phyloP scores from a whole-genome alignment of 1,284 basidiomycete genomes.

The Ceratobasidium sp. region DNA sequence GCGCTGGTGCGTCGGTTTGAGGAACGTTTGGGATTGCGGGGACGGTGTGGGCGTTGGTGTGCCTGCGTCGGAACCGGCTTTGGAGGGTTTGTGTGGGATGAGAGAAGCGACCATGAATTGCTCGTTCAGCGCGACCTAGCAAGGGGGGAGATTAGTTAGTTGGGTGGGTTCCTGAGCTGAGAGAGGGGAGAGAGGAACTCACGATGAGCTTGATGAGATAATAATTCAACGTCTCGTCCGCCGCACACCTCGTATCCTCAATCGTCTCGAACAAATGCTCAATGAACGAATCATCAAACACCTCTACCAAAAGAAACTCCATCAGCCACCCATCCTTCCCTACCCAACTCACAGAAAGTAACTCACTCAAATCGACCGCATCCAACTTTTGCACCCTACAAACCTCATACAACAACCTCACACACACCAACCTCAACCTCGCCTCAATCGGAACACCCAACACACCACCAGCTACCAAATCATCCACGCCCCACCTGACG shows the following conservation, averaged over 20 bases:
- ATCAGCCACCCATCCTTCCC: no score
- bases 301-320: slow-evolving; percentile 64
- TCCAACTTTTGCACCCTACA: slow-evolving; percentile 89
- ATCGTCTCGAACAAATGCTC: slow-evolving; percentile 94
- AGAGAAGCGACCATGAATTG: slow-evolving; percentile 93
- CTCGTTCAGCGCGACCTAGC: slow-evolving; percentile 92
- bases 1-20: slow-evolving; percentile 56
- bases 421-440: slow-evolving; percentile 78
- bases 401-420: slow-evolving; percentile 89
- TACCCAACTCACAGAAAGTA: slow-evolving; percentile 39
- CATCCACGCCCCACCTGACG: slow-evolving; percentile 70
- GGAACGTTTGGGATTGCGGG: slow-evolving; percentile 56
- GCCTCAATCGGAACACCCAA: slow-evolving; percentile 77
- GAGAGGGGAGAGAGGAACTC: slow-evolving; percentile 55
- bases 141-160: background rate
- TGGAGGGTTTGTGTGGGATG: slow-evolving; percentile 50
- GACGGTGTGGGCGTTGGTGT: background rate
- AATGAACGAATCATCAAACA: slow-evolving; percentile 89
- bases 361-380: slow-evolving; percentile 79
- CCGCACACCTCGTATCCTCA: slow-evolving; percentile 88
- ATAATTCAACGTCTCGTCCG: slow-evolving; percentile 95
- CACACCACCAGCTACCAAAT: slow-evolving; percentile 66
- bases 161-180: no score
- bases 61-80: slow-evolving; percentile 23
- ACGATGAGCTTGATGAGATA: slow-evolving; percentile 94